Evolutionary conservation across 768 basidiomycete genomes (phyloP).

Genomic region (Xerocomellus amylosporus): DNA sequence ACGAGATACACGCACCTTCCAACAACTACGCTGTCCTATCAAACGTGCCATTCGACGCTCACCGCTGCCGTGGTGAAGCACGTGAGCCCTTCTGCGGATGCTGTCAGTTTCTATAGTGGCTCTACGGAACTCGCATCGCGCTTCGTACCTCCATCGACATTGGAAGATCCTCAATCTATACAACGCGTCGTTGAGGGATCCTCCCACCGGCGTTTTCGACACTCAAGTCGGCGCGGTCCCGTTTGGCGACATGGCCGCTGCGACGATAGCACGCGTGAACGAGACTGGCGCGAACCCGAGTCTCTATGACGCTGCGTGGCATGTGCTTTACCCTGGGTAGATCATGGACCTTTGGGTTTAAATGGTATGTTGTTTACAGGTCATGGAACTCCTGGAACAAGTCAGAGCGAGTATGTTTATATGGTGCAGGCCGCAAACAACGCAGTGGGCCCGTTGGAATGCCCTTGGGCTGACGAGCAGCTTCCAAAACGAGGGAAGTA

Average conservation of each 20-base stretch:
- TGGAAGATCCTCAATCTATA: slow-evolving; percentile 2
- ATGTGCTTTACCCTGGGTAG: too few relatives aligned
- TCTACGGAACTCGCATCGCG: slow-evolving; percentile 11
- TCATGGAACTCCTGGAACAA: too few relatives aligned
- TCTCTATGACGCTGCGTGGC: too few relatives aligned
- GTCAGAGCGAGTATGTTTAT: too few relatives aligned
- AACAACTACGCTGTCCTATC: slow-evolving; percentile 8
- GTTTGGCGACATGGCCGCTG: neutral
- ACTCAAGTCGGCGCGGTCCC: neutral
- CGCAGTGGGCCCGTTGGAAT: too few relatives aligned
- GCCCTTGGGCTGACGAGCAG: too few relatives aligned
- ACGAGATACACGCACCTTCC: slow-evolving; percentile 10
- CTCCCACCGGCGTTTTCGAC: neutral
- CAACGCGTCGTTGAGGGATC: neutral
- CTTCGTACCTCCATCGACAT: slow-evolving; percentile 12
- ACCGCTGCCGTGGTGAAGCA: neutral
- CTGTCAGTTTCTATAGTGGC: slow-evolving; percentile 6
- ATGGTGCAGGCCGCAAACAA: too few relatives aligned
- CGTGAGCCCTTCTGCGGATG: slow-evolving; percentile 9
- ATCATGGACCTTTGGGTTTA: neutral
- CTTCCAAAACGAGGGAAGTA: too few relatives aligned
- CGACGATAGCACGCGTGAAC: slow-evolving; percentile 4
- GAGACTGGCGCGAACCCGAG: slow-evolving; percentile 20
- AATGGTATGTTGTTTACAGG: too few relatives aligned
- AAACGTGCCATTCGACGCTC: slow-evolving; percentile 16